Conservation (phyloP, 1,139 yeast species). For the Pichia sp. region DNA sequence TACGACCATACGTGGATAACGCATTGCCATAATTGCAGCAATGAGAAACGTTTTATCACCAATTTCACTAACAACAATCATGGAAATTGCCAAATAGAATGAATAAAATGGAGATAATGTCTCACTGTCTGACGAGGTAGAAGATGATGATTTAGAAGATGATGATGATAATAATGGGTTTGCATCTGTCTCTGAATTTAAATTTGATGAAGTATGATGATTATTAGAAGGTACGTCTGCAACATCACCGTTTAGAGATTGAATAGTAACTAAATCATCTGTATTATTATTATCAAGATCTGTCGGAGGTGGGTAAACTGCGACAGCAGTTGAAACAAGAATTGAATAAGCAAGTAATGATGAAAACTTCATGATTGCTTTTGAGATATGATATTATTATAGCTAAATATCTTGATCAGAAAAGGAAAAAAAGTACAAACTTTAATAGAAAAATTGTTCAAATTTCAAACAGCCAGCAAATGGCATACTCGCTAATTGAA, state of each 20-base stretch:
- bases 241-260: constrained; percentile 2
- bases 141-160: no score
- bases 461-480: no score
- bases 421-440: no score
- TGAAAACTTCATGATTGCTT: constrained; percentile 3
- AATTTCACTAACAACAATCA: constrained; percentile 90
- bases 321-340: constrained; percentile 9
- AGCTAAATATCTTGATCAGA: no score
- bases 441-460: no score
- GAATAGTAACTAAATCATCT: constrained; percentile 26
- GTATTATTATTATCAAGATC: constrained; percentile 11
- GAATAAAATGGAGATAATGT: constrained; percentile 13
- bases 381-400: background rate
- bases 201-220: no score
- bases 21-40: constrained; percentile 98
- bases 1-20: constrained; percentile 72
- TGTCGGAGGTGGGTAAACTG: constrained; percentile 25
- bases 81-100: constrained; percentile 39
- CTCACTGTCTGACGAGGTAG: constrained; percentile 1
- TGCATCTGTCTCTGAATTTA: background rate
- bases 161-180: background rate
- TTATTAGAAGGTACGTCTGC: background rate
- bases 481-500: no score
- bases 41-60: constrained; percentile 96
- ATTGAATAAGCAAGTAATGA: background rate